Evolutionary conservation across 2,329 filamentous ascomycete genomes (phyloP).

Genomic region (Botryotinia calthae): DNA sequence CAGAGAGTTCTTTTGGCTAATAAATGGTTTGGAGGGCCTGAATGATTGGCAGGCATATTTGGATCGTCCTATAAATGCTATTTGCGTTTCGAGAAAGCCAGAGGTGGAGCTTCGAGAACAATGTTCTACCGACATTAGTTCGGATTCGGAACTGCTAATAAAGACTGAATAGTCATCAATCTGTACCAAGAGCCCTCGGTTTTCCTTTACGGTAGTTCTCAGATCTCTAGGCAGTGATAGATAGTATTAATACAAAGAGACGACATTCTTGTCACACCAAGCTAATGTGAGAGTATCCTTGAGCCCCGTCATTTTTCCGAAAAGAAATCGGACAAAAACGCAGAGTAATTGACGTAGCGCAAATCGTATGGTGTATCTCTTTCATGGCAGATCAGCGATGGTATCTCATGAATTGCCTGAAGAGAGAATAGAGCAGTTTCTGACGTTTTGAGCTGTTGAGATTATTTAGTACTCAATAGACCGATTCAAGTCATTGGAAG

Average conservation of each 20-base stretch:
- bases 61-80: constrained; percentile 7
- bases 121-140: not conserved
- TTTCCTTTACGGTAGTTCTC: not conserved
- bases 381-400: not conserved
- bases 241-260: not conserved
- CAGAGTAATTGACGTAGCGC: too few species aligned
- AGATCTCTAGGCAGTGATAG: not conserved
- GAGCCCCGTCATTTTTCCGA: too few species aligned
- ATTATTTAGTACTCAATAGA: not conserved
- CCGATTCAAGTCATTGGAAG: too few species aligned
- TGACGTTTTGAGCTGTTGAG: not conserved
- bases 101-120: too few species aligned
- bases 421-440: not conserved
- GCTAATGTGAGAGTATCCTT: not conserved
- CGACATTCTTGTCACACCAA: not conserved
- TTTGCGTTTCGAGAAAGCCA: constrained; percentile 9
- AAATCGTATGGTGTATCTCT: not conserved
- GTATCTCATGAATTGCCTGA: not conserved
- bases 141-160: not conserved
- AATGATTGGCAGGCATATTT: constrained; percentile 6
- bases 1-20: not conserved
- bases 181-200: not conserved
- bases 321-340: too few species aligned
- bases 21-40: not conserved
- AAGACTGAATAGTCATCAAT: not conserved